Percentiles rank a stretch among this genome's conserved stretches.
phyloP scores from a whole-genome alignment of 768 basidiomycete species.

The Russula emetica region DNA sequence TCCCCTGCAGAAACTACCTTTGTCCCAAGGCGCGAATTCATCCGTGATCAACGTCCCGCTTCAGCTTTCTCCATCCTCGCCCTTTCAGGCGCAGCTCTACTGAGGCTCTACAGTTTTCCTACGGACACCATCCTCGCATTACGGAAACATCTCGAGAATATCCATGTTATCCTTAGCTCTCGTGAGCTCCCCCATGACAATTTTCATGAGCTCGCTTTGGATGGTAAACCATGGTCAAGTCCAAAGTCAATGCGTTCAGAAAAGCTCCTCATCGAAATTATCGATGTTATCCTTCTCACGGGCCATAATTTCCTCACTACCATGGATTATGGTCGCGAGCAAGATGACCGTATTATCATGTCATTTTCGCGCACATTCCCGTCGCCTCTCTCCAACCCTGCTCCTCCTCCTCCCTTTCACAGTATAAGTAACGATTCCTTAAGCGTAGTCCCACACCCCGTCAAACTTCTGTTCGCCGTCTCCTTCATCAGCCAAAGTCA shows the following conservation, averaged over 20 bases:
- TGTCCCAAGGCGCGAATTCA: slow-evolving; percentile 68
- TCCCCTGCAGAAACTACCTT: slow-evolving; percentile 48
- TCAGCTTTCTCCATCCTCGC: slow-evolving; percentile 68
- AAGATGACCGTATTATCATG: slow-evolving; percentile 66
- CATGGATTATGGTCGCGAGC: slow-evolving; percentile 73
- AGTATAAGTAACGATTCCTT: slow-evolving; percentile 27
- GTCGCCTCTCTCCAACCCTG: slow-evolving; percentile 34
- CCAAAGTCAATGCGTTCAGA: slow-evolving; percentile 63
- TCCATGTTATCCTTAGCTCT: slow-evolving; percentile 41
- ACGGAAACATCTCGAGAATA: slow-evolving; percentile 51
- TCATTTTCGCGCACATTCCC: slow-evolving; percentile 56
- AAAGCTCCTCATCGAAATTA: slow-evolving; percentile 63
- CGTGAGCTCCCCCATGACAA: slow-evolving; percentile 55
- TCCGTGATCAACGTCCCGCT: slow-evolving; percentile 50
- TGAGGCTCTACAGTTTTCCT: slow-evolving; percentile 70
- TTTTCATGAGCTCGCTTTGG: slow-evolving; percentile 61
- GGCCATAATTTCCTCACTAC: slow-evolving; percentile 63
- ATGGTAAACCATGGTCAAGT: slow-evolving; percentile 69
- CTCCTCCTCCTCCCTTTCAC: slow-evolving; percentile 35
- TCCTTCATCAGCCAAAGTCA: slow-evolving; percentile 65
- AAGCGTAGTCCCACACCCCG: neutral
- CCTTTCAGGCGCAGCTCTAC: slow-evolving; percentile 57
- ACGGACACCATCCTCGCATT: slow-evolving; percentile 48
- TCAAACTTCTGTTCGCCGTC: slow-evolving; percentile 52
- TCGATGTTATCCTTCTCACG: slow-evolving; percentile 56